Conservation (phyloP, 495 filamentous ascomycete genomes). For the Neurospora sp. region DNA sequence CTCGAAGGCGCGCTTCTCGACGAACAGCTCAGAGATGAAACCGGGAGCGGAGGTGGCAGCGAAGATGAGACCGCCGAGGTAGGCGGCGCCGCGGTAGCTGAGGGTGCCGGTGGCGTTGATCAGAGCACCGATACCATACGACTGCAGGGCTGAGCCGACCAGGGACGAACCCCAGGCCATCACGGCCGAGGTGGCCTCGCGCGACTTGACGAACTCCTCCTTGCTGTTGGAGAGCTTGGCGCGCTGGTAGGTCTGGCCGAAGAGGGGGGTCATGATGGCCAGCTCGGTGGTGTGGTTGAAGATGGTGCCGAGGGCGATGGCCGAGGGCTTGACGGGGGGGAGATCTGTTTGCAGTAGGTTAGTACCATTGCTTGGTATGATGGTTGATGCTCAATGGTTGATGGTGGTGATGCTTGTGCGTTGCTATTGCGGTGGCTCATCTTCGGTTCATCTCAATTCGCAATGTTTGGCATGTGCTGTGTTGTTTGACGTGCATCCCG, state of each 20-base stretch:
- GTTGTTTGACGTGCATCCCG: neutral
- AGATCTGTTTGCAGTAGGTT: slow-evolving; percentile 48
- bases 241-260: slow-evolving; percentile 90
- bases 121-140: slow-evolving; percentile 89
- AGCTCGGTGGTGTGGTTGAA: slow-evolving; percentile 73
- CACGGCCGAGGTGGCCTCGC: slow-evolving; percentile 80
- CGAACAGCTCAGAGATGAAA: slow-evolving; percentile 78
- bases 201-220: slow-evolving; percentile 90
- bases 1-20: slow-evolving; percentile 85
- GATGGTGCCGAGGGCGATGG: slow-evolving; percentile 87
- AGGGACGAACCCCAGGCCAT: slow-evolving; percentile 85
- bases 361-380: neutral
- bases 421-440: neutral
- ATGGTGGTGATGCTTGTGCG: neutral
- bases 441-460: neutral
- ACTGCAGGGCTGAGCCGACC: slow-evolving; percentile 78
- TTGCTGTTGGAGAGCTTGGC: slow-evolving; percentile 87
- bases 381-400: neutral
- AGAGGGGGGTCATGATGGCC: slow-evolving; percentile 71
- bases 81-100: slow-evolving; percentile 93
- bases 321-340: slow-evolving; percentile 93
- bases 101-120: slow-evolving; percentile 93
- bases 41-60: slow-evolving; percentile 78
- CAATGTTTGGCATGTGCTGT: neutral
- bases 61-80: slow-evolving; percentile 85